phyloP scores from a whole-genome alignment of 2,329 filamentous ascomycete species.

The Dactylellina haptotyla region DNA sequence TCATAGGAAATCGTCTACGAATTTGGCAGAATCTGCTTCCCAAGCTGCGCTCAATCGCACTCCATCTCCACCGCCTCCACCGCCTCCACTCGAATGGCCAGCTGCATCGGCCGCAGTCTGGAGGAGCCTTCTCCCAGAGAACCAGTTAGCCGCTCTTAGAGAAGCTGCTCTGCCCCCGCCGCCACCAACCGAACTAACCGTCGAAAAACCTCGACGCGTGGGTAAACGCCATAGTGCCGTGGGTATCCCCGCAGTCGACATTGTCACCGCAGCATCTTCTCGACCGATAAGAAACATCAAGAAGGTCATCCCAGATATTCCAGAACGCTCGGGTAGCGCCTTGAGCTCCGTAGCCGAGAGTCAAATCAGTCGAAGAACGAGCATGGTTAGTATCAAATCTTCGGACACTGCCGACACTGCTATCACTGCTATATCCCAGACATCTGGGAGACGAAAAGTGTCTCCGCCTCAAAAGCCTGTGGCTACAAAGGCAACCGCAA shows the following conservation, averaged over 20 bases:
- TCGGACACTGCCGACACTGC: constrained; percentile 45
- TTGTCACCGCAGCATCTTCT: constrained; percentile 48
- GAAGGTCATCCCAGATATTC: constrained; percentile 46
- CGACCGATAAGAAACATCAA: constrained; percentile 31
- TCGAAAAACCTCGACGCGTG: constrained; percentile 75
- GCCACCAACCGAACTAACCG: constrained; percentile 68
- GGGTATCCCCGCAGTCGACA: constrained; percentile 61
- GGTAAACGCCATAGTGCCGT: constrained; percentile 72
- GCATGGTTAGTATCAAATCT: constrained; percentile 48
- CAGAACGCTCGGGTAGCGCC: constrained; percentile 36
- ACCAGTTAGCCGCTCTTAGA: constrained; percentile 63
- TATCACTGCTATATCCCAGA: constrained; percentile 41
- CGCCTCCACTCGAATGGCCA: constrained; percentile 52
- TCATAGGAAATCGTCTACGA: constrained; percentile 65
- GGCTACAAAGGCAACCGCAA: constrained; percentile 2
- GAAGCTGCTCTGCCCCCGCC: constrained; percentile 58
- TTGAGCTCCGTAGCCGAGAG: constrained; percentile 48
- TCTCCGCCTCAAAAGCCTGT: constrained; percentile 29
- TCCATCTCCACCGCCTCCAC: constrained; percentile 57
- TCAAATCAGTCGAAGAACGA: constrained; percentile 39
- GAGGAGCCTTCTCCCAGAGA: constrained; percentile 35
- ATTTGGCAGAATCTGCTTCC: constrained; percentile 67
- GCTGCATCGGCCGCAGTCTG: constrained; percentile 55
- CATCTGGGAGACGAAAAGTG: constrained; percentile 29
- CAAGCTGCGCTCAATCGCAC: constrained; percentile 61